Percentiles rank a stretch among this genome's conserved stretches.
phyloP scores from a whole-genome alignment of 1,284 basidiomycete species.

The Schizophyllum amplum region DNA sequence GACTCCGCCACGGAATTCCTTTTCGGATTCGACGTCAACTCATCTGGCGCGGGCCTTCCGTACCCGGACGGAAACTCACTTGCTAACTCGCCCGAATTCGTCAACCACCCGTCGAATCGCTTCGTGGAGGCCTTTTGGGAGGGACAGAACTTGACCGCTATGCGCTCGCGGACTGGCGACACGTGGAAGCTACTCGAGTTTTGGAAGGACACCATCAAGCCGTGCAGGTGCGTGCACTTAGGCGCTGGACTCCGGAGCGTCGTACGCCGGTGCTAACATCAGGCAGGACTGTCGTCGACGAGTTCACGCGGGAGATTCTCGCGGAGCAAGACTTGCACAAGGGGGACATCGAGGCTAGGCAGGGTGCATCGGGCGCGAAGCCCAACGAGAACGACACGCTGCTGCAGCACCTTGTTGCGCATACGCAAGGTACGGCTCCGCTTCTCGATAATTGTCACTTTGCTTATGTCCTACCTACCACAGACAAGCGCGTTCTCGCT shows the following conservation, averaged over 20 bases:
- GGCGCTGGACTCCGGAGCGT: slow-evolving; percentile 25
- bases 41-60: slow-evolving; percentile 32
- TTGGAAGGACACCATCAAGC: slow-evolving; percentile 15
- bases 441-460: too few relatives aligned
- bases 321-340: slow-evolving; percentile 7
- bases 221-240: slow-evolving; percentile 18
- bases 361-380: slow-evolving; percentile 29
- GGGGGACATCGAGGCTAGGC: slow-evolving; percentile 17
- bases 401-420: slow-evolving; percentile 9
- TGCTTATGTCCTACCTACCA: not conserved
- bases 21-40: slow-evolving; percentile 35
- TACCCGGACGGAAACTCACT: slow-evolving; percentile 31
- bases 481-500: slow-evolving; percentile 18
- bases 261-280: slow-evolving; percentile 9
- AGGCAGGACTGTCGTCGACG: slow-evolving; percentile 28
- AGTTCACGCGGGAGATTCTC: slow-evolving; percentile 26
- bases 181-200: slow-evolving; percentile 24
- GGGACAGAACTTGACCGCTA: slow-evolving; percentile 12
- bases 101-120: slow-evolving; percentile 8
- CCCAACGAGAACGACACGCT: slow-evolving; percentile 4
- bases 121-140: slow-evolving; percentile 22
- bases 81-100: slow-evolving; percentile 8
- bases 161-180: slow-evolving; percentile 11
- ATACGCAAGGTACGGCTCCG: slow-evolving; percentile 4
- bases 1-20: slow-evolving; percentile 50